Conservation (phyloP, 2,329 filamentous ascomycete species). For the Fusarium sulawesiense region DNA sequence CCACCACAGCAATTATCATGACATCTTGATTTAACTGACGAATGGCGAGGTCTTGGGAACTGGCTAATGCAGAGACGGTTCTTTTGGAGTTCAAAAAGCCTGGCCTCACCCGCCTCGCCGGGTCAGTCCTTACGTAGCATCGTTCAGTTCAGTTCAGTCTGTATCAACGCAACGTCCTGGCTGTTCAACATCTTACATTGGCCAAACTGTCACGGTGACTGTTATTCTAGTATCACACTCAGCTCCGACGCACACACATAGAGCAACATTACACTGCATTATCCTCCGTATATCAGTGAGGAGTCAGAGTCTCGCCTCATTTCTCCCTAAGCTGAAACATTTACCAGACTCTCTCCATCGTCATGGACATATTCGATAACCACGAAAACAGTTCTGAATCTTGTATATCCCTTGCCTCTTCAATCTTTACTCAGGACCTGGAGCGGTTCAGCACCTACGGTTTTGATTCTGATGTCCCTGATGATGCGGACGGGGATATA, state of each 20-base stretch:
- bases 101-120: conserved; percentile 13
- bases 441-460: conserved; percentile 8
- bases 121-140: neutral
- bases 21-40: neutral
- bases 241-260: neutral
- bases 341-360: neutral
- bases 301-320: neutral
- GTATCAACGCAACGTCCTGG: neutral
- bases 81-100: conserved; percentile 24
- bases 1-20: conserved; percentile 7
- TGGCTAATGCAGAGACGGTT: conserved; percentile 6
- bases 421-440: conserved; percentile 15
- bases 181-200: neutral
- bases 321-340: neutral
- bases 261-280: conserved; percentile 15
- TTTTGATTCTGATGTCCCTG: neutral
- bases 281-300: neutral
- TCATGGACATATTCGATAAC: conserved; percentile 11
- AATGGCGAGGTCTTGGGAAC: neutral
- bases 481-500: neutral
- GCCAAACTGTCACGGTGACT: neutral
- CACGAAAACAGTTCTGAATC: conserved; percentile 5
- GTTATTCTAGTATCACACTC: neutral
- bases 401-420: conserved; percentile 21
- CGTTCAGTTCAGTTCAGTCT: neutral